Base-by-base conservation (phyloP, 345 rosid genomes). In the Euphorbia peplus region DNA sequence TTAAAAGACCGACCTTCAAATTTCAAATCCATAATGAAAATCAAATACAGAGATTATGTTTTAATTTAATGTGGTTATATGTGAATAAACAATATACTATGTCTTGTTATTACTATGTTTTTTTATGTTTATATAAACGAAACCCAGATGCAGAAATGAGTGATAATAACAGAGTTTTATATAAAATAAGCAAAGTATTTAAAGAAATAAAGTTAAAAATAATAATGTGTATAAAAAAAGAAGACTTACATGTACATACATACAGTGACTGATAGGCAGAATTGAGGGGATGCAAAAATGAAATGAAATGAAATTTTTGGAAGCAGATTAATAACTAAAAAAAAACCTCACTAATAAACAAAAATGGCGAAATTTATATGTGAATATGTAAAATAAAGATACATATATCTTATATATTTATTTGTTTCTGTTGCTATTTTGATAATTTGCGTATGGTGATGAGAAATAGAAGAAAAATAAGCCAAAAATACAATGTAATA, bases 231-330 rank as follows among this genome's bases (percentile, higher is more conserved):
- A n/a, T n/a, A 64, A 48, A 15, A 41, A 56, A 18, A 66, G 51
- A 14, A 1, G 46, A 64, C 81, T 83, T 75, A 84, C 73, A 67
- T 37, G 50, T 50, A 64, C 81, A 81, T 75, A 84, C 73, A 67
- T 37, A 60, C 59, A 69, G 73, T 37, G 67, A 48, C 35, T 5
- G 37, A 32, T 56, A 22, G 73, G 41, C 24, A 29, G 64, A 46
- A 65, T 50, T 65, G 42, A 18, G 64, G 16, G 42, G 9, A 58
- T 24, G 66, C 58, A 59, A 32, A 55, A 50, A 69, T 60, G 65
- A 69, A 32, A 29, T 26, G 42, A 39, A 28, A 35, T 30, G 48
- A 47, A 10, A 71, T 60, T 10, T 32, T n/a, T n/a, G 35, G 63
- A 44, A 29, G 68, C 44, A 39, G 29, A 5, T 64, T 55, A 32